Percentiles rank a stretch among this genome's conserved stretches.
Conservation (phyloP, 305 asterid genomes). For the Fraxinus sp. region DNA sequence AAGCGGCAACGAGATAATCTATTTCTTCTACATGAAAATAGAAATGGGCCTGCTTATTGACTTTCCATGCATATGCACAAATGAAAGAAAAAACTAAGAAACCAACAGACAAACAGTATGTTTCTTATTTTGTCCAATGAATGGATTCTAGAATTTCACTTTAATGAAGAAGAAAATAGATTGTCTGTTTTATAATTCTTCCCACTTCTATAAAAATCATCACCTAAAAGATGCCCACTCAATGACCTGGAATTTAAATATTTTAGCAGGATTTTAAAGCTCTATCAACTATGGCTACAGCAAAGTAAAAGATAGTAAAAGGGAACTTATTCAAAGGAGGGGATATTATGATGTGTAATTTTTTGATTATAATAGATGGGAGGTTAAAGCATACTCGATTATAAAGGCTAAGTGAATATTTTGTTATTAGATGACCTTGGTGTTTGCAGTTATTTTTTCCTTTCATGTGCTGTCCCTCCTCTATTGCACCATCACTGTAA, state of each 20-base stretch:
- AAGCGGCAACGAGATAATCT: background rate
- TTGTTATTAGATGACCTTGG: background rate
- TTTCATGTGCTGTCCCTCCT: background rate
- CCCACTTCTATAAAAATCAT: background rate
- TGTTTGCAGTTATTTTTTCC: background rate
- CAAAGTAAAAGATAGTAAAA: background rate
- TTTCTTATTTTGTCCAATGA: background rate
- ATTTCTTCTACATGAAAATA: background rate
- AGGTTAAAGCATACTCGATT: background rate
- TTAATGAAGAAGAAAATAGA: background rate
- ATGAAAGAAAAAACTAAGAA: background rate
- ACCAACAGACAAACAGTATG: background rate
- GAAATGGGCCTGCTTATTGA: background rate
- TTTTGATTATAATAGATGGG: background rate
- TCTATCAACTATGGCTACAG: background rate
- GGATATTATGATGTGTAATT: background rate
- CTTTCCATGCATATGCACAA: slow-evolving; percentile 1
- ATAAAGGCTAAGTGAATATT: background rate
- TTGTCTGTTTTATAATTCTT: background rate
- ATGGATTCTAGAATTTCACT: background rate
- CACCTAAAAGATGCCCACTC: background rate
- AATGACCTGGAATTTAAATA: background rate
- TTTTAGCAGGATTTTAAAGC: background rate
- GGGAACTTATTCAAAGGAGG: background rate
- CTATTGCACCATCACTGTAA: background rate